Evolutionary conservation across 1,284 basidiomycete species (phyloP), one percentile per base, ranked within the genome.

Genomic region (Nidula niveotomentosa): DNA sequence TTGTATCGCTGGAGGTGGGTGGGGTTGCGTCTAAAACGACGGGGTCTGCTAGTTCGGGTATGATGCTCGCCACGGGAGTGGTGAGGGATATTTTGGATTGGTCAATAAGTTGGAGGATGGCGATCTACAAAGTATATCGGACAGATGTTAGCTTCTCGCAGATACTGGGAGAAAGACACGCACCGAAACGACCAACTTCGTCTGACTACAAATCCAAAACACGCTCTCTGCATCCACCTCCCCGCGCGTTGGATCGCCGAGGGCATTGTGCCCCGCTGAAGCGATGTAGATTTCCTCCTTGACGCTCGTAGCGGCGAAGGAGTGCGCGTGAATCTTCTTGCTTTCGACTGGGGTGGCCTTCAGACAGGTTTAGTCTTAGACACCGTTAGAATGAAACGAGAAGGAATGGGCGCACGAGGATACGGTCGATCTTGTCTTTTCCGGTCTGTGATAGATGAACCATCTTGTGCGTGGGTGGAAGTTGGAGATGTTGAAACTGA

Each of bases 81-180:
- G 66, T 61, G 9, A 68, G 55, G 5, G 39, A 46, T 34, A 72
- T 55, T 36, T 64, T 67, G 2, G 66, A 67, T 49, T 66, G 64
- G 35, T 69, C 69, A 43, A 72, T 58, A 2, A 72, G 58, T 51
- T 70, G 66, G 12, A 71, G 52, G 5, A 60, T 65, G 13, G 69
- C 70, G 23, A 71, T 50, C 69, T 70, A 43, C 45, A 39, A 8
- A 34, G 48, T 12, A 6, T 36, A n/a, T 53, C 39, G 48, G 52
- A 52, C 47, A 1, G 13, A 41, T 41, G 1, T 17, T 41, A 5
- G 39, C 30, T 30, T 30, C 30, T 6, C 30, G 30, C 6, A 30
- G 30, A 30, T 17, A 50, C 9, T 45, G 30, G 37, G 10, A 23
- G 15, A 49, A 43, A 33, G 30, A 35, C 47, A 52, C 65, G 17